Percentiles rank a stretch among this genome's conserved stretches.
phyloP scores from a whole-genome alignment of 192 early-diverging fungal species.

The Linnemannia exigua region DNA sequence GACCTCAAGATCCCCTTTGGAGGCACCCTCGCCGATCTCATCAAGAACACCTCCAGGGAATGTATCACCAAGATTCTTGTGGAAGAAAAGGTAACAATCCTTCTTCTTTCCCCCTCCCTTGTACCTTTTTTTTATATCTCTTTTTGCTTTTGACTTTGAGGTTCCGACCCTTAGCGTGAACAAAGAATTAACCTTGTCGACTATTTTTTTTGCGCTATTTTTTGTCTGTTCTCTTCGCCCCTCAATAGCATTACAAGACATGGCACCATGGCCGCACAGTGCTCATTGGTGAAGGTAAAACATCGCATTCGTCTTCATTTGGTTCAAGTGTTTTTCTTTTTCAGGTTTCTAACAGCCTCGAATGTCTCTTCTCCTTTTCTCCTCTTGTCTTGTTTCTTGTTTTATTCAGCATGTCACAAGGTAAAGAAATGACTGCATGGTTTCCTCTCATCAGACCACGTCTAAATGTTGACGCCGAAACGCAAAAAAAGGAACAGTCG shows the following conservation, averaged over 20 bases:
- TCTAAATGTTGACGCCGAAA: background rate
- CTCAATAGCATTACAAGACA: constrained; percentile 27
- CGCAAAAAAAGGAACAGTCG: background rate
- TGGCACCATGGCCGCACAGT: constrained; percentile 31
- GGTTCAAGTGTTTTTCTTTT: too few species aligned
- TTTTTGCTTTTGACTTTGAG: background rate
- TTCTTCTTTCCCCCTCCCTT: too few species aligned
- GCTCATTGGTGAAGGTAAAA: constrained; percentile 29
- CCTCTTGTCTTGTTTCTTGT: background rate
- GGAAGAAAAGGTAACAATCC: constrained; percentile 27
- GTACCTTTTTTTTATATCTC: background rate
- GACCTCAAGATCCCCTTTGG: constrained; percentile 23
- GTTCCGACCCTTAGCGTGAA: background rate
- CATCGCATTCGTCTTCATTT: too few species aligned
- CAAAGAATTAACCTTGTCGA: background rate
- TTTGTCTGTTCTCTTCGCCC: background rate
- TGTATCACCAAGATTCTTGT: constrained; percentile 20
- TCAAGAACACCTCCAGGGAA: constrained; percentile 9
- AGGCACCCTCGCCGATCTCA: constrained; percentile 11
- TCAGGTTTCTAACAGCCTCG: background rate
- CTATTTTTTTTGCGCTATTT: background rate
- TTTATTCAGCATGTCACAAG: constrained; percentile 14
- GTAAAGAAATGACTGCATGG: background rate
- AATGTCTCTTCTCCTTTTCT: background rate
- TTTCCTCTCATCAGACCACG: too few species aligned